Evolutionary conservation across 2,329 filamentous ascomycete genomes (phyloP).

Genomic region (Colletotrichum sp.): DNA sequence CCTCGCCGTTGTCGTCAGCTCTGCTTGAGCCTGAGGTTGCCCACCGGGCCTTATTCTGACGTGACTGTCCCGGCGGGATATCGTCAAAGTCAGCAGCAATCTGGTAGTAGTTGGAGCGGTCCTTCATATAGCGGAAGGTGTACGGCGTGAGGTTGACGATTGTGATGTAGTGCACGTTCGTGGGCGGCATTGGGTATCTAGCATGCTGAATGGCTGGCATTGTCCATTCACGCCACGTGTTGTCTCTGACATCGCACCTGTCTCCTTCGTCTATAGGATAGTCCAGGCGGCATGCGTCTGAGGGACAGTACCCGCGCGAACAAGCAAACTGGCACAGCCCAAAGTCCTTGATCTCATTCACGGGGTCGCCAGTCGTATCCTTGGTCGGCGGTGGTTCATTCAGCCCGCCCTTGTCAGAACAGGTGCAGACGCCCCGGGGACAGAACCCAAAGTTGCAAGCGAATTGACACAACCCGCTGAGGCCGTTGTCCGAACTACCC

Average conservation of each 20-base stretch:
- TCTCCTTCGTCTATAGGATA: neutral
- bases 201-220: neutral
- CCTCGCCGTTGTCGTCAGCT: slow-evolving; percentile 34
- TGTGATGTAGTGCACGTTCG: slow-evolving; percentile 28
- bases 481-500: neutral
- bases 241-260: neutral
- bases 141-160: slow-evolving; percentile 40
- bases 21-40: slow-evolving; percentile 15
- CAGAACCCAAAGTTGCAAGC: neutral
- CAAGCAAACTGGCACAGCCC: slow-evolving; percentile 52
- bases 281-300: neutral
- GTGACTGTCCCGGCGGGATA: slow-evolving; percentile 33
- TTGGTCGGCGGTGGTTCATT: neutral
- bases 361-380: neutral
- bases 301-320: slow-evolving; percentile 49
- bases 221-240: neutral
- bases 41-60: slow-evolving; percentile 33
- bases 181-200: rapidly evolving
- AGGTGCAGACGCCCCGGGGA: neutral
- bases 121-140: slow-evolving; percentile 21
- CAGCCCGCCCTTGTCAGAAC: neutral
- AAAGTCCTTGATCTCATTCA: slow-evolving; percentile 31
- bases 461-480: neutral
- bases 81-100: slow-evolving; percentile 36
- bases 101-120: slow-evolving; percentile 33